phyloP scores from a whole-genome alignment of 140 eudicot species.

The Flaveria floridana region DNA sequence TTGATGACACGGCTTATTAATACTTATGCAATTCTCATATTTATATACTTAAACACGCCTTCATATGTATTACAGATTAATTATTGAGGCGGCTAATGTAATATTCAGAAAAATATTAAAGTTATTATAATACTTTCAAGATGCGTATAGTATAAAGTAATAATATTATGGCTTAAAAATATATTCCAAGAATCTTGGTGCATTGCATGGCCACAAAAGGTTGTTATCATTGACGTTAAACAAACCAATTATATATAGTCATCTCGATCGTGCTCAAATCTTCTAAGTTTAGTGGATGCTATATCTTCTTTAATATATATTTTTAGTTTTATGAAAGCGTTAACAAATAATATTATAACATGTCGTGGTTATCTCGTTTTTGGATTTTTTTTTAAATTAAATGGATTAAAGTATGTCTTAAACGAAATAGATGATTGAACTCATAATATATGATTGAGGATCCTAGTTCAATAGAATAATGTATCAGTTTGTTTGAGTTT shows the following conservation, averaged over 20 bases:
- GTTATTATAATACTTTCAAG: neutral
- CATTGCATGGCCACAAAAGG: conserved; percentile 31
- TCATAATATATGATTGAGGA: neutral
- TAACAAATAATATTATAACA: conserved; percentile 11
- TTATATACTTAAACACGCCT: no score
- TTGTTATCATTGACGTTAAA: conserved; percentile 23
- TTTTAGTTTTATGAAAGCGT: neutral
- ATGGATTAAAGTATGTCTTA: neutral
- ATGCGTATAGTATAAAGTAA: neutral
- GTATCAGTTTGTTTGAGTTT: neutral
- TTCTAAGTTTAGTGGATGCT: conserved; percentile 1
- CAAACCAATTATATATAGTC: conserved; percentile 24
- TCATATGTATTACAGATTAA: no score
- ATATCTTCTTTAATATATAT: neutral
- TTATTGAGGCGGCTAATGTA: neutral
- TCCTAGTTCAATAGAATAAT: neutral
- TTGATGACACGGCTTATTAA: no score
- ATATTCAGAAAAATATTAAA: neutral
- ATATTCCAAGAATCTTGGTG: conserved; percentile 29
- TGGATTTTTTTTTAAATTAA: neutral
- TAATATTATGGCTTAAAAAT: conserved; percentile 21
- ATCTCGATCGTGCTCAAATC: conserved; percentile 7
- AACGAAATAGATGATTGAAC: neutral
- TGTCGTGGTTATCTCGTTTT: neutral
- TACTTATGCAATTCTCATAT: neutral